These are phyloP conservation scores for Skeletonema grethae DNA, from an alignment of 108 stramenopile species.

Conservation along the genomic window DNA sequence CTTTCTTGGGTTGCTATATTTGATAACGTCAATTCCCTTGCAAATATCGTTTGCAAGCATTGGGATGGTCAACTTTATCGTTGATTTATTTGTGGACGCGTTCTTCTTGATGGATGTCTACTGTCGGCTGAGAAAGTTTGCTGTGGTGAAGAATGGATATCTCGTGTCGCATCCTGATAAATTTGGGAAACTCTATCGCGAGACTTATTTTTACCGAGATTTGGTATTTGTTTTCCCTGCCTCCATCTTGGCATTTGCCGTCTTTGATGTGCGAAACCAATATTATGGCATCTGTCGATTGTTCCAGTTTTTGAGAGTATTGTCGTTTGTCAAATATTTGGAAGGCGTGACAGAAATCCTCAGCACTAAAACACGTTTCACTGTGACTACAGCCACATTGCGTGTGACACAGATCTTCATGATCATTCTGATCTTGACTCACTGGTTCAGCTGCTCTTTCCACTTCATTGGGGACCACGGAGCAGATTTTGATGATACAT, in stretches of 20 bases:
- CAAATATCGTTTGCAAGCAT: slow-evolving; percentile 37
- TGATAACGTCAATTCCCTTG: slow-evolving; percentile 33
- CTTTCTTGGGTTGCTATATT: slow-evolving; percentile 20
- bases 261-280: slow-evolving; percentile 6
- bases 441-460: slow-evolving; percentile 48
- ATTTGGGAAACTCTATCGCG: slow-evolving; percentile 47
- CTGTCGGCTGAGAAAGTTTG: slow-evolving; percentile 33
- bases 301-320: slow-evolving; percentile 40
- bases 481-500: slow-evolving; percentile 12
- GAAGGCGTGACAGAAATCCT: slow-evolving; percentile 27
- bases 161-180: slow-evolving; percentile 30
- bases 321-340: slow-evolving; percentile 42
- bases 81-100: slow-evolving; percentile 33
- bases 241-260: slow-evolving; percentile 25
- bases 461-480: slow-evolving; percentile 39
- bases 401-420: slow-evolving; percentile 49
- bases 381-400: slow-evolving; percentile 42
- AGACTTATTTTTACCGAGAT: slow-evolving; percentile 22
- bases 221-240: slow-evolving; percentile 20
- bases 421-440: slow-evolving; percentile 44
- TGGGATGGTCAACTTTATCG: not conserved
- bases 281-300: slow-evolving; percentile 40
- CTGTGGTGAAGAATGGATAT: slow-evolving; percentile 45
- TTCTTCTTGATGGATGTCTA: slow-evolving; percentile 45
- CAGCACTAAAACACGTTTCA: slow-evolving; percentile 35